phyloP scores from a whole-genome alignment of 768 basidiomycete species.

The Suillus subalutaceus region DNA sequence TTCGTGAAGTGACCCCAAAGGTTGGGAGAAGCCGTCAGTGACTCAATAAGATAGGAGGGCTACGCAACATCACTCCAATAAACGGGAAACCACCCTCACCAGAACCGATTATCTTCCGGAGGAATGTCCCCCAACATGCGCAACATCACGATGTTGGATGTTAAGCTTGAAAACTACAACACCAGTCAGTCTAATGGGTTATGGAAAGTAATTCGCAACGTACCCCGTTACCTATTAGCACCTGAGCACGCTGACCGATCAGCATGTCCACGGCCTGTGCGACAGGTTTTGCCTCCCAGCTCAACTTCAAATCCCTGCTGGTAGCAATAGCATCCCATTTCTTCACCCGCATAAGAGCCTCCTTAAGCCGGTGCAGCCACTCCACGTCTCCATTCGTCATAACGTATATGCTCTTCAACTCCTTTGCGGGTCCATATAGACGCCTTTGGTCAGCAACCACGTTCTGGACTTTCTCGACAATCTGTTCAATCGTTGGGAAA shows the following conservation, averaged over 20 bases:
- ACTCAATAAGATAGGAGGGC: background rate
- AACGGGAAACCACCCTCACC: slow-evolving; percentile 27
- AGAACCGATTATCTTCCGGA: slow-evolving; percentile 43
- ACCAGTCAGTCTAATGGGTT: slow-evolving; percentile 4
- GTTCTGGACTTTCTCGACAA: slow-evolving; percentile 41
- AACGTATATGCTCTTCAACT: slow-evolving; percentile 55
- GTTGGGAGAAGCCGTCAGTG: background rate
- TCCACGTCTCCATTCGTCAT: slow-evolving; percentile 62
- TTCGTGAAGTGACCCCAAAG: background rate
- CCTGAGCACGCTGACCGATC: slow-evolving; percentile 62
- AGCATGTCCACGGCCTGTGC: slow-evolving; percentile 70
- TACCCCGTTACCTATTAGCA: slow-evolving; percentile 74
- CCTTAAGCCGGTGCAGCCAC: slow-evolving; percentile 50
- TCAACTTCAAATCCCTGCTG: slow-evolving; percentile 55
- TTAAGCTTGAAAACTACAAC: slow-evolving; percentile 50
- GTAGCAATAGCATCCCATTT: slow-evolving; percentile 54
- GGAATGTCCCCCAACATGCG: slow-evolving; percentile 40
- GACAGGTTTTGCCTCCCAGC: slow-evolving; percentile 58
- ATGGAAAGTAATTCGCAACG: slow-evolving; percentile 27
- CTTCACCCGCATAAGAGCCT: slow-evolving; percentile 38
- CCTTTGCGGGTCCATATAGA: slow-evolving; percentile 16
- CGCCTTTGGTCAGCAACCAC: slow-evolving; percentile 28
- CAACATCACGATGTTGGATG: slow-evolving; percentile 49
- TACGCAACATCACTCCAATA: background rate
- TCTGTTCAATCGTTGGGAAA: slow-evolving; percentile 51